These are phyloP conservation scores for Lentithecium fluviatile DNA, from an alignment of 495 filamentous ascomycete genomes.

Conservation along the genomic window DNA sequence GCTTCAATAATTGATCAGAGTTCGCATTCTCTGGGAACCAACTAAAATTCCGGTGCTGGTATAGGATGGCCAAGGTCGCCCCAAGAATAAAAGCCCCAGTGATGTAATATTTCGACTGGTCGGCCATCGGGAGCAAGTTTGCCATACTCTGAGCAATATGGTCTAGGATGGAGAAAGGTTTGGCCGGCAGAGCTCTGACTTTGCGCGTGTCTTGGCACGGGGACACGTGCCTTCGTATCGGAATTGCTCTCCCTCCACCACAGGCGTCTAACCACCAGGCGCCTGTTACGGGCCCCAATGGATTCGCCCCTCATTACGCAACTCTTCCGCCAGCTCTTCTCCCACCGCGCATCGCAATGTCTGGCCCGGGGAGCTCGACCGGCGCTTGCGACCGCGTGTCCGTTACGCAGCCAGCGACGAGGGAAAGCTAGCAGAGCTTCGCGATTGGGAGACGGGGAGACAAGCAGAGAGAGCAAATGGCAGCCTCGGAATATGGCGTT, in stretches of 20 bases:
- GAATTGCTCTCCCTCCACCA: background rate
- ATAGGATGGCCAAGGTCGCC: slow-evolving; percentile 66
- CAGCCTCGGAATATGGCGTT: slow-evolving; percentile 73
- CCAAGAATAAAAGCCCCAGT: slow-evolving; percentile 71
- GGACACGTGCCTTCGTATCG: slow-evolving; percentile 7
- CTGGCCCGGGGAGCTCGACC: slow-evolving; percentile 23
- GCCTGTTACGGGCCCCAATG: slow-evolving; percentile 53
- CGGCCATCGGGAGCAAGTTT: slow-evolving; percentile 10
- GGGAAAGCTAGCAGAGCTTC: slow-evolving; percentile 19
- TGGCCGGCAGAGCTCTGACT: slow-evolving; percentile 5
- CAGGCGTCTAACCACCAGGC: background rate
- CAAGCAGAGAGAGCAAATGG: slow-evolving; percentile 61
- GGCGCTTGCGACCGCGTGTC: slow-evolving; percentile 7
- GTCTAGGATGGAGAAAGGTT: slow-evolving; percentile 14
- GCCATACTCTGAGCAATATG: background rate
- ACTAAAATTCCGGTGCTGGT: slow-evolving; percentile 51
- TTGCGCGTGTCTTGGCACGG: slow-evolving; percentile 10
- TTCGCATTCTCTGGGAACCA: background rate
- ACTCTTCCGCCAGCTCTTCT: slow-evolving; percentile 80
- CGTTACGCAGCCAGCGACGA: slow-evolving; percentile 17
- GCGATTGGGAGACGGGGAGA: slow-evolving; percentile 13
- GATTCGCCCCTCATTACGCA: slow-evolving; percentile 75
- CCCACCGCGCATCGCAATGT: slow-evolving; percentile 58
- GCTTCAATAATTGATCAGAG: background rate
- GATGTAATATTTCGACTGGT: slow-evolving; percentile 25